Evolutionary conservation across 148 eudicot genomes (phyloP).

Genomic region (Euryodendron excelsum): DNA sequence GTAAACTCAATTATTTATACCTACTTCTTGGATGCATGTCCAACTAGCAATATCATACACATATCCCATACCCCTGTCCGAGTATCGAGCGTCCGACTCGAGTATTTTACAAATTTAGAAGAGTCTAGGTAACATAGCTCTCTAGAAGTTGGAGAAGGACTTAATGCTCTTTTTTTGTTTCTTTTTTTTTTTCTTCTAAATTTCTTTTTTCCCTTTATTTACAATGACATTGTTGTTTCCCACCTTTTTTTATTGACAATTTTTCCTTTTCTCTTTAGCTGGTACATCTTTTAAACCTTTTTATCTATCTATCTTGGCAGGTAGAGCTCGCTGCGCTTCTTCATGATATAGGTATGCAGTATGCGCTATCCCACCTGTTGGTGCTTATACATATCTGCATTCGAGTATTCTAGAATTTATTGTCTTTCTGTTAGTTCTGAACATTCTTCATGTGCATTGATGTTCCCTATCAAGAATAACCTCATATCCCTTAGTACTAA

Average conservation of each 20-base stretch:
- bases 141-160: not conserved
- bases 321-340: constrained; percentile 97
- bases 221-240: not conserved
- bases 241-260: not conserved
- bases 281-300: not conserved
- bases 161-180: not conserved
- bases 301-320: constrained; percentile 36
- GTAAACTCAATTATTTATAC: too few relatives aligned
- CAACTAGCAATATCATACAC: too few relatives aligned
- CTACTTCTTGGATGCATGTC: too few relatives aligned
- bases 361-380: not conserved
- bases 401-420: not conserved
- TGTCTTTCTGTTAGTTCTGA: not conserved
- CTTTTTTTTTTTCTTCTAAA: not conserved
- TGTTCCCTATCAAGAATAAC: not conserved
- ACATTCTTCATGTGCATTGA: not conserved
- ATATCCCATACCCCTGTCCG: too few relatives aligned
- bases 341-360: constrained; percentile 72
- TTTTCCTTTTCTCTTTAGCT: not conserved
- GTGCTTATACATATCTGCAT: not conserved
- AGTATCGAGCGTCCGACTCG: too few relatives aligned
- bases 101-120: too few relatives aligned
- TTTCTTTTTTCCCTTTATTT: not conserved
- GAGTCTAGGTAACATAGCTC: too few relatives aligned
- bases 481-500: not conserved